These are phyloP conservation scores for Biscogniauxia mediterranea DNA, from an alignment of 2,329 filamentous ascomycete species.

Conservation along the genomic window DNA sequence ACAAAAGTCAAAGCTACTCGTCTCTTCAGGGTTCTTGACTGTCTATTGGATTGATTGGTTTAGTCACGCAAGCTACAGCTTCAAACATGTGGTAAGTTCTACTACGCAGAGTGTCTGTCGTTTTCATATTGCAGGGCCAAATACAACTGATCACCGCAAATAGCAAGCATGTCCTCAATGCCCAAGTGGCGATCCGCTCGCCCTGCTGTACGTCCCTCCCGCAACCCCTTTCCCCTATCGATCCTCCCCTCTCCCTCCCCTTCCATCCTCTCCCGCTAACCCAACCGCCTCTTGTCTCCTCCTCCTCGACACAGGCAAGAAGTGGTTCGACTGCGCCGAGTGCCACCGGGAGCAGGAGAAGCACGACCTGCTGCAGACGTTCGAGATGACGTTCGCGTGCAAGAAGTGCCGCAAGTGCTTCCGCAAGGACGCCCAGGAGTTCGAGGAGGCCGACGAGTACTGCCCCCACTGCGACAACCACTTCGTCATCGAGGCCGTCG, in stretches of 20 bases:
- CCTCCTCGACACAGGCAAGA: constrained; percentile 60
- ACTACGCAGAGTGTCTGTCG: too few species aligned
- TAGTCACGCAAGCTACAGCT: too few species aligned
- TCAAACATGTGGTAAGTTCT: constrained; percentile 17
- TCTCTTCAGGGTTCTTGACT: too few species aligned
- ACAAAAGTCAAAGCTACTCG: too few species aligned
- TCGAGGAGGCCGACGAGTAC: constrained; percentile 97
- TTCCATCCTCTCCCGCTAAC: neutral
- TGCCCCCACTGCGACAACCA: constrained; percentile 99
- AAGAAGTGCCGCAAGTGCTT: constrained; percentile 99
- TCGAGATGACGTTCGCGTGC: constrained; percentile 94
- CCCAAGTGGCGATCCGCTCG: constrained; percentile 92
- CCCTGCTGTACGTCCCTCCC: constrained; percentile 73
- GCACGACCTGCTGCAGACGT: constrained; percentile 71
- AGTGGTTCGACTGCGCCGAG: constrained; percentile 98
- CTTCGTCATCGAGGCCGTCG: constrained; percentile 86
- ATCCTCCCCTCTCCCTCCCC: neutral
- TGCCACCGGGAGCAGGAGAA: constrained; percentile 82
- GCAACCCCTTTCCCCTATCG: neutral
- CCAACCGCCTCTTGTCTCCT: neutral
- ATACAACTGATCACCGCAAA: neutral
- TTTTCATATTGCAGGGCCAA: too few species aligned
- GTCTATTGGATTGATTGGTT: too few species aligned
- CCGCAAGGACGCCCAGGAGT: constrained; percentile 87
- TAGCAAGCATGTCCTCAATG: constrained; percentile 95